Conservation (phyloP, 257 asterid species). For the Paulownia fortunei region DNA sequence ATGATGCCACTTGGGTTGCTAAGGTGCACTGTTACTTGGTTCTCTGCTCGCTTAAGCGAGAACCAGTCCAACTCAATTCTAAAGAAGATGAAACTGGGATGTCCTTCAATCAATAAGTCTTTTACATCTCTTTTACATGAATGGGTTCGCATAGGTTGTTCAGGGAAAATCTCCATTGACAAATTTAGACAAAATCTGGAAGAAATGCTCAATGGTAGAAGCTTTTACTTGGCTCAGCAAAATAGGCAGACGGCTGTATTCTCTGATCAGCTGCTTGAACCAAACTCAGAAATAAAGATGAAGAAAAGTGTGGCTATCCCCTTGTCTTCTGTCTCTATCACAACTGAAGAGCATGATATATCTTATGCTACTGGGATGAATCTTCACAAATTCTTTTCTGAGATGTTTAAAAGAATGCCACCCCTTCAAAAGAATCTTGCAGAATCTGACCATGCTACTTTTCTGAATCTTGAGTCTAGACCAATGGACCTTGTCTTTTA, state of each 20-base stretch:
- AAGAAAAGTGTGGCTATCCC: constrained; percentile 34
- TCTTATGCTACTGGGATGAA: constrained; percentile 47
- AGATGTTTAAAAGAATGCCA: constrained; percentile 46
- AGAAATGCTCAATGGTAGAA: constrained; percentile 59
- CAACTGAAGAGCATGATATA: constrained; percentile 41
- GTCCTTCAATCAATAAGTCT: constrained; percentile 48
- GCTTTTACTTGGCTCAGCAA: constrained; percentile 59
- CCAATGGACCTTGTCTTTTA: constrained; percentile 67
- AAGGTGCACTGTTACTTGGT: constrained; percentile 69
- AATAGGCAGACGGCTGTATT: constrained; percentile 38
- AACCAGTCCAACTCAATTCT: constrained; percentile 58
- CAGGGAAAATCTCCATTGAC: constrained; percentile 70
- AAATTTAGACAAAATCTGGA: constrained; percentile 60
- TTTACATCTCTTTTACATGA: constrained; percentile 56
- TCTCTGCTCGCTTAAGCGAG: constrained; percentile 68
- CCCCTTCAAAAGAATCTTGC: constrained; percentile 41
- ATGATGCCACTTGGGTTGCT: constrained; percentile 89
- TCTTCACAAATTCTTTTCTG: constrained; percentile 58
- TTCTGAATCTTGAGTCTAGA: constrained; percentile 50
- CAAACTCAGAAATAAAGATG: constrained; percentile 30
- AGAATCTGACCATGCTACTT: constrained; percentile 34
- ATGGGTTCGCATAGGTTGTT: constrained; percentile 71
- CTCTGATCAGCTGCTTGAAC: constrained; percentile 32
- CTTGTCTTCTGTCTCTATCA: constrained; percentile 47
- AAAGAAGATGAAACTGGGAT: constrained; percentile 50